phyloP scores from a whole-genome alignment of 208 protist genomes.

The Trypanosoma melophagium region DNA sequence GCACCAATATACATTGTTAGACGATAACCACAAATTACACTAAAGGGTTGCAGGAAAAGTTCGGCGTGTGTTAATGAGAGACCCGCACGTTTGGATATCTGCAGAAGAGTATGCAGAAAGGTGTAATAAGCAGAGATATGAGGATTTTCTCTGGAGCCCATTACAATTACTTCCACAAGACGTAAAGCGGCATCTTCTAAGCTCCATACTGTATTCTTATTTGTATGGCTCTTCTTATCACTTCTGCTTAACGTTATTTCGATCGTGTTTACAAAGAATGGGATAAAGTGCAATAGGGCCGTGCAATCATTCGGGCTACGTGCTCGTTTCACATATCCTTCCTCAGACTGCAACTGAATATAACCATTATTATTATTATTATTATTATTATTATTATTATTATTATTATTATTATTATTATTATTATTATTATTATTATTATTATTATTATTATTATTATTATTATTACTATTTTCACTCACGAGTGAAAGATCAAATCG shows the following conservation, averaged over 20 bases:
- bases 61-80: constrained; percentile 10
- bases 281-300: constrained; percentile 11
- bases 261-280: constrained; percentile 17
- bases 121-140: constrained; percentile 50
- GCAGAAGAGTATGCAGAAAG: constrained; percentile 39
- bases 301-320: neutral
- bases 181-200: neutral
- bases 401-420: too few species aligned
- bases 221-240: neutral
- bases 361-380: too few species aligned
- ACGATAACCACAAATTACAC: constrained; percentile 16
- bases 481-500: constrained; percentile 14
- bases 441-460: too few species aligned
- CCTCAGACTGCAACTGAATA: neutral
- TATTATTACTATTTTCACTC: neutral
- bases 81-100: neutral
- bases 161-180: constrained; percentile 14
- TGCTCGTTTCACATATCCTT: neutral
- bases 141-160: constrained; percentile 5
- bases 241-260: neutral
- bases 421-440: too few species aligned
- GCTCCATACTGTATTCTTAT: too few species aligned
- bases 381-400: too few species aligned
- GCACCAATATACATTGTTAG: constrained; percentile 36
- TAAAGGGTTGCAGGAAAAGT: constrained; percentile 1